A percentile compares a stretch with the other conserved stretches of the same genome.
phyloP scores from a whole-genome alignment of 192 early-diverging fungal genomes.

The Entomortierella chlamydospora region DNA sequence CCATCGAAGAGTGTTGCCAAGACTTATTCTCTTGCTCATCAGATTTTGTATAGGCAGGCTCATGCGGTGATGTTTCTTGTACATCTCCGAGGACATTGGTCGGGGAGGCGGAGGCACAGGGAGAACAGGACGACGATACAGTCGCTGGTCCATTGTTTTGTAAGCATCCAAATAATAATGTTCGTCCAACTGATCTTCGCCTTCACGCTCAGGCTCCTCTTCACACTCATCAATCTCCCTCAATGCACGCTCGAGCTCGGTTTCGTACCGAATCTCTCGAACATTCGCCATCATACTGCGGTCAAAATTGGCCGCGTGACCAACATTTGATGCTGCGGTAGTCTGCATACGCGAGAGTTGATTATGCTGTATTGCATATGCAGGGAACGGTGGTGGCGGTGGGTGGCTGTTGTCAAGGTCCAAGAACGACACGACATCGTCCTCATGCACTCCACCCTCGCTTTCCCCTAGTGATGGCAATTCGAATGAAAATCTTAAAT shows the following conservation, averaged over 20 bases:
- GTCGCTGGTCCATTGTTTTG: slow-evolving; percentile 49
- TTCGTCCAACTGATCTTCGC: slow-evolving; percentile 40
- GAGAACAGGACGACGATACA: slow-evolving; percentile 29
- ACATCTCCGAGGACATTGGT: slow-evolving; percentile 41
- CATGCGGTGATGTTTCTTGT: slow-evolving; percentile 43
- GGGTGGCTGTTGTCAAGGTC: slow-evolving; percentile 6
- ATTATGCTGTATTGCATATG: background rate
- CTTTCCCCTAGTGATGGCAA: background rate
- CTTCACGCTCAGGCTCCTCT: slow-evolving; percentile 33
- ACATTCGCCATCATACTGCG: background rate
- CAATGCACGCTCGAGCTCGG: slow-evolving; percentile 17
- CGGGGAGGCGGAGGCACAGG: slow-evolving; percentile 12
- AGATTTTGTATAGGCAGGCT: slow-evolving; percentile 37
- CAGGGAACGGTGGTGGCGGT: background rate
- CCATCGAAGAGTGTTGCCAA: slow-evolving; percentile 33
- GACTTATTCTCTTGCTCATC: slow-evolving; percentile 40
- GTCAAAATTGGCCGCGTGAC: slow-evolving; percentile 1
- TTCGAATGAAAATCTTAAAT: background rate
- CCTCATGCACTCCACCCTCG: too few species aligned
- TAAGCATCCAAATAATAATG: slow-evolving; percentile 50
- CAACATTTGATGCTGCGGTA: slow-evolving; percentile 1
- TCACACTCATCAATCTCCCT: slow-evolving; percentile 23
- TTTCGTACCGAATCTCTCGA: slow-evolving; percentile 2
- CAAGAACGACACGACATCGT: slow-evolving; percentile 27
- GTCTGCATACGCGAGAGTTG: background rate